Percentiles rank a stretch among this genome's conserved stretches.
These are phyloP conservation scores for Plenodomus biglobosus DNA, from an alignment of 2,329 filamentous ascomycete genomes.

Conservation along the genomic window DNA sequence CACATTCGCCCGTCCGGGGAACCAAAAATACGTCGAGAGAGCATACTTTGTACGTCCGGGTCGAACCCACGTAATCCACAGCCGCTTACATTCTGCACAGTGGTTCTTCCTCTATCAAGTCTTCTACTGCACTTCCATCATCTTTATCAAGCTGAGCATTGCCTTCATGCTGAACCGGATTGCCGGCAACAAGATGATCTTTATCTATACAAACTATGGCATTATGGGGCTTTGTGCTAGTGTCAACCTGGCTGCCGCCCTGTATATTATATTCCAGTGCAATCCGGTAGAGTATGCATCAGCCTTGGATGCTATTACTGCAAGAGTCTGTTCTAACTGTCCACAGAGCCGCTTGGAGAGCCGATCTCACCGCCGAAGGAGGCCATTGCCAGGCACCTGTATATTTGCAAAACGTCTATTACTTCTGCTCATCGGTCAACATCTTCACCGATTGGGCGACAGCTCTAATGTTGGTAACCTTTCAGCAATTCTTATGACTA, in stretches of 20 bases:
- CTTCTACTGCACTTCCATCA: slow-evolving; percentile 42
- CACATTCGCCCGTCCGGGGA: slow-evolving; percentile 13
- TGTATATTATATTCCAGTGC: slow-evolving; percentile 45
- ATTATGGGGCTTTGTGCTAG: slow-evolving; percentile 34
- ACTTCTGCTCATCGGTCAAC: slow-evolving; percentile 41
- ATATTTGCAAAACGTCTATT: slow-evolving; percentile 38
- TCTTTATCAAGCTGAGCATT: slow-evolving; percentile 44
- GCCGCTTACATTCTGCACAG: slow-evolving; percentile 13
- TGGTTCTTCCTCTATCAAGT: slow-evolving; percentile 45
- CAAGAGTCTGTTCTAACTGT: not conserved
- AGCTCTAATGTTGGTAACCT: slow-evolving; percentile 31
- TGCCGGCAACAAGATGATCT: slow-evolving; percentile 31
- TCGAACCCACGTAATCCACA: not conserved
- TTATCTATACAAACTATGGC: slow-evolving; percentile 29
- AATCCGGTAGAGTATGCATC: slow-evolving; percentile 27
- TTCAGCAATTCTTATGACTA: not conserved
- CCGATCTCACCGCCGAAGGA: slow-evolving; percentile 13
- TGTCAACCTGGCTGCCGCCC: slow-evolving; percentile 34
- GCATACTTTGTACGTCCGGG: slow-evolving; percentile 19
- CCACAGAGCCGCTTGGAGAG: slow-evolving; percentile 15
- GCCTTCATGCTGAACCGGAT: slow-evolving; percentile 42
- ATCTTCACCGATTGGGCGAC: slow-evolving; percentile 44
- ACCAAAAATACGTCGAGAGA: slow-evolving; percentile 14
- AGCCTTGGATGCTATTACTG: too few relatives aligned
- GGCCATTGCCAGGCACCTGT: slow-evolving; percentile 29